These are phyloP conservation scores for Pythium plurisporium DNA, from an alignment of 352 stramenopile genomes.

Conservation along the genomic window DNA sequence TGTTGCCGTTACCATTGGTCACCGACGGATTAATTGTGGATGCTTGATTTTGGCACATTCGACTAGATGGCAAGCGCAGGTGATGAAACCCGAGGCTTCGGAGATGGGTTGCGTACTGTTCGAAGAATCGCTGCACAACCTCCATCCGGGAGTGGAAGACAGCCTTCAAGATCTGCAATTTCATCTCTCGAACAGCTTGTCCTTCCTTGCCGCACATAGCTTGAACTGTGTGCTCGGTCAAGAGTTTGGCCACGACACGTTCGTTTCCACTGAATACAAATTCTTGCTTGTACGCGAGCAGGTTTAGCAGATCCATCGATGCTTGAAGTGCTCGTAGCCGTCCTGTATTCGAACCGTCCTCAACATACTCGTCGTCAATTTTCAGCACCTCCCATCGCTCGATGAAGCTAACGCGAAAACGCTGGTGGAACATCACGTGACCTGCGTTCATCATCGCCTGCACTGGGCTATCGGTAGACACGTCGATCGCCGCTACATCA, in stretches of 20 bases:
- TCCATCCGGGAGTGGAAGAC: slow-evolving; percentile 63
- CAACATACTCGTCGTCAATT: slow-evolving; percentile 42
- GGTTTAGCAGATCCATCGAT: slow-evolving; percentile 80
- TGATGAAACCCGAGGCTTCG: slow-evolving; percentile 60
- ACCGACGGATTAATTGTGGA: background rate
- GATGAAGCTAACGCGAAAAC: slow-evolving; percentile 74
- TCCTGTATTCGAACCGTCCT: slow-evolving; percentile 41
- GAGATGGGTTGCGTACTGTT: slow-evolving; percentile 64
- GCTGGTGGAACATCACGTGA: slow-evolving; percentile 59
- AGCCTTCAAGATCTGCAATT: slow-evolving; percentile 69
- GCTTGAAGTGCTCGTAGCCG: slow-evolving; percentile 49
- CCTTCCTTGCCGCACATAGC: slow-evolving; percentile 64
- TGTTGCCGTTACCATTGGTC: background rate
- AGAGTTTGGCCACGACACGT: slow-evolving; percentile 62
- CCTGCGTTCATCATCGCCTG: slow-evolving; percentile 50
- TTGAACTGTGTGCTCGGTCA: slow-evolving; percentile 71
- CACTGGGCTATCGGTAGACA: slow-evolving; percentile 45
- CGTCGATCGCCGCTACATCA: slow-evolving; percentile 31
- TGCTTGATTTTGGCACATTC: slow-evolving; percentile 4
- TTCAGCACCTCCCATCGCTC: slow-evolving; percentile 67
- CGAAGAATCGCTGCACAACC: slow-evolving; percentile 66
- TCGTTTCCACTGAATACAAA: slow-evolving; percentile 80
- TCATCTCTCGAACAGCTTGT: slow-evolving; percentile 54
- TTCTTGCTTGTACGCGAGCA: slow-evolving; percentile 83
- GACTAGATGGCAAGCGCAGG: slow-evolving; percentile 36